Evolutionary conservation across 331 rosid genomes (phyloP).

Genomic region (Rosa hybrid): DNA sequence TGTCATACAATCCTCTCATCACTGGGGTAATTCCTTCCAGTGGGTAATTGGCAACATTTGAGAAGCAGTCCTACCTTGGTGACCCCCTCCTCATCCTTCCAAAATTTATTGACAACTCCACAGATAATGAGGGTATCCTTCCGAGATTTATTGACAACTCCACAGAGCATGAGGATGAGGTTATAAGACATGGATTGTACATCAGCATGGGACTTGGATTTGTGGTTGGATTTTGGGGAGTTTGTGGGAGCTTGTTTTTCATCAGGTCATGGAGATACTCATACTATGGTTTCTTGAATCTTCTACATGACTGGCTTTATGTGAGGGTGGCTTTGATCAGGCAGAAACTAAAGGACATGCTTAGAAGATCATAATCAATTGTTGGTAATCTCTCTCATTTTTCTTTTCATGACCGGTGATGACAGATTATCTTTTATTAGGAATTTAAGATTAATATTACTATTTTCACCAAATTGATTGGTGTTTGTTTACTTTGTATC

Average conservation of each 20-base stretch:
- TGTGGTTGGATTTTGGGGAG: slow-evolving; percentile 20
- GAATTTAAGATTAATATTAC: neutral
- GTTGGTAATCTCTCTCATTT: neutral
- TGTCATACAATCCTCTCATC: slow-evolving; percentile 73
- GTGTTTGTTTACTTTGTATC: neutral
- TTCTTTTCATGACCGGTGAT: neutral
- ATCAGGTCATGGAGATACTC: neutral
- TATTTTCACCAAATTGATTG: neutral
- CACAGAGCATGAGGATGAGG: neutral
- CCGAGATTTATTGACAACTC: neutral
- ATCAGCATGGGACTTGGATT: slow-evolving; percentile 19
- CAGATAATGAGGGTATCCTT: neutral
- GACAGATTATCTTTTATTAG: neutral
- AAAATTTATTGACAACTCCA: slow-evolving; percentile 32
- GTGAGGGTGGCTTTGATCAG: neutral
- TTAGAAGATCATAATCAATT: neutral
- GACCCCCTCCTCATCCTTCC: slow-evolving; percentile 65
- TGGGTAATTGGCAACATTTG: slow-evolving; percentile 76
- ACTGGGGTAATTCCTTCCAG: slow-evolving; percentile 51
- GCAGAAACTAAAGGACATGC: neutral
- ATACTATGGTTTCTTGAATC: neutral
- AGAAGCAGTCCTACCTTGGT: slow-evolving; percentile 60
- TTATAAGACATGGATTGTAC: neutral
- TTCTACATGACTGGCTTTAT: neutral
- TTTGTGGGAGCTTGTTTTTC: slow-evolving; percentile 1